These are phyloP conservation scores for Cudoniella acicularis DNA, from an alignment of 495 filamentous ascomycete species.

Conservation along the genomic window DNA sequence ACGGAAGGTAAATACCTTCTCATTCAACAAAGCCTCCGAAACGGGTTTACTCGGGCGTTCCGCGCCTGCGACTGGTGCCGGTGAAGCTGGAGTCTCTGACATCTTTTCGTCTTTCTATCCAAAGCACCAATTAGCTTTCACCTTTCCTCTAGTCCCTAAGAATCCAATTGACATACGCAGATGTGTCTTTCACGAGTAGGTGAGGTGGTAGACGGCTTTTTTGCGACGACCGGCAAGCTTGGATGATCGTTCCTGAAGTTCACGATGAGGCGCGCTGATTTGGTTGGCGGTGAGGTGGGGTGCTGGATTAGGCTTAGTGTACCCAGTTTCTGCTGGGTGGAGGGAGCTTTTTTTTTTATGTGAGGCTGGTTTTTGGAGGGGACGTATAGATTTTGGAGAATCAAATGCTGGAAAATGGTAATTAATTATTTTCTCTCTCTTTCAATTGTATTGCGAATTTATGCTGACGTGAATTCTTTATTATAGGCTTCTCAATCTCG, in stretches of 20 bases:
- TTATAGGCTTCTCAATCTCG: constrained; percentile 25
- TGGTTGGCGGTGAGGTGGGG: background rate
- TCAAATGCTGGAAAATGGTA: background rate
- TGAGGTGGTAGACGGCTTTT: too few species aligned
- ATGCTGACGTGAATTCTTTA: too few species aligned
- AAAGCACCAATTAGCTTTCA: too few species aligned
- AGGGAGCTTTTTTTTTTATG: background rate
- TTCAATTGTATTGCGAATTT: background rate
- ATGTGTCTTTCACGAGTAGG: background rate
- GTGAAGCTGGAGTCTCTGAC: constrained; percentile 33
- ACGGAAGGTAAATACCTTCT: constrained; percentile 56
- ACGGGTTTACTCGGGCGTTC: constrained; percentile 66
- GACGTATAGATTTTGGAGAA: background rate
- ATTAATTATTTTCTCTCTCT: background rate
- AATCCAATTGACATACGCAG: constrained; percentile 23
- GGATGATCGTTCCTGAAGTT: too few species aligned
- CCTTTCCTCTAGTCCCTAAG: background rate
- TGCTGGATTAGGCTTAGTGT: background rate
- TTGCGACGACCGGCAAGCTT: too few species aligned
- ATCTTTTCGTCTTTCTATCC: constrained; percentile 9
- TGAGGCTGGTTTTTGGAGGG: background rate
- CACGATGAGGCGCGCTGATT: background rate
- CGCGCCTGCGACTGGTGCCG: constrained; percentile 29
- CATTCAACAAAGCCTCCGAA: constrained; percentile 90
- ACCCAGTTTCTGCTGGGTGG: background rate